Base-by-base conservation (phyloP, 2,329 filamentous ascomycete species). In the Byssoonygena ceratinophila region DNA sequence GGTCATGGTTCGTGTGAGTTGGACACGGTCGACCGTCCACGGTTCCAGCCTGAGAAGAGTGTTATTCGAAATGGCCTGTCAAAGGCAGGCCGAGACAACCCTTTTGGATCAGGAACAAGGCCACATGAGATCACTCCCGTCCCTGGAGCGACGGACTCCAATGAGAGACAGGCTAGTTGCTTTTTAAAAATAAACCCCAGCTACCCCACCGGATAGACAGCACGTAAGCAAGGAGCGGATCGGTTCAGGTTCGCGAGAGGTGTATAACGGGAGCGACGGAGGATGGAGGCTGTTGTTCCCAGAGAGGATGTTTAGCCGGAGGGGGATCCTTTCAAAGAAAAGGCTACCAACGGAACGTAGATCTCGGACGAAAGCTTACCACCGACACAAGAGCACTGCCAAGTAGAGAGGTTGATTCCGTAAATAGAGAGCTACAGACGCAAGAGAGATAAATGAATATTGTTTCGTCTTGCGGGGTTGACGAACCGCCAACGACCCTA, bases 1-100 rank as follows among this genome's bases (percentile, higher is more conserved):
- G 59, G 78, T 73, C 77, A 81, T 80, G 61, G 64, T 73, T 47
- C 43, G 25, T 22, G 43, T n/a, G 11, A 27, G 18, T 29, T 20
- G 4, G 16, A 14, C 27, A 12, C 23, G 22, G 20, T 29, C 25
- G 5, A 44, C 16, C 16, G 41, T 44, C 25, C 23, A 27, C 41
- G 4, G 25, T n/a, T n/a, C n/a, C n/a, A 16, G 11, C 4, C 23
- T 3, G 43, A 11, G 18, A 36, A 31, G 8, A 41, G 4, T 39
- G 23, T 41, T 41, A 41, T 41, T 39, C 29, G 14, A 22, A 34
- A 46, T 9, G 45, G 12, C 45, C 45, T 11, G 45, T 37, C 32
- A 14, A 37, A 20, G 16, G 4, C 4, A 46, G 5, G 45, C 16
- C 20, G 45, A 25, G 18, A 47, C 12, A 18, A 16, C n/a, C 31